phyloP scores from a whole-genome alignment of 768 basidiomycete species.

The Calocera viscosa region DNA sequence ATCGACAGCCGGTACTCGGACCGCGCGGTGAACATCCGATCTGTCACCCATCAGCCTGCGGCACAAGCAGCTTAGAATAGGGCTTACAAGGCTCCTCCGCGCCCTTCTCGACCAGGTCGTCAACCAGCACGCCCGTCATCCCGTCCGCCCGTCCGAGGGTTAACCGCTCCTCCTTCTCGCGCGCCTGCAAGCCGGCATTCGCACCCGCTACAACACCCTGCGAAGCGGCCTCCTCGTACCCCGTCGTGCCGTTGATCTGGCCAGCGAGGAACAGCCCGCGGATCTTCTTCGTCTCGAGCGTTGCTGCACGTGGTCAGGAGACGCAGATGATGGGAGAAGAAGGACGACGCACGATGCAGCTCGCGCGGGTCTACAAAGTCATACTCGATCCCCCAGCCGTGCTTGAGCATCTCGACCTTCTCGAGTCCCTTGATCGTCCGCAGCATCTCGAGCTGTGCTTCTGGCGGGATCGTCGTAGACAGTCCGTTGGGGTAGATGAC shows the following conservation, averaged over 20 bases:
- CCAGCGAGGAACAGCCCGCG: constrained; percentile 79
- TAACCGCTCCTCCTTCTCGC: constrained; percentile 39
- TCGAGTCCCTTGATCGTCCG: constrained; percentile 75
- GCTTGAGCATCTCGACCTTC: constrained; percentile 66
- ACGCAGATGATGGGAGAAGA: neutral
- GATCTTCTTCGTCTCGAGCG: constrained; percentile 76
- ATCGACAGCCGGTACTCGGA: constrained; percentile 84
- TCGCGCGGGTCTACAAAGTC: constrained; percentile 82
- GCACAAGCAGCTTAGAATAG: neutral
- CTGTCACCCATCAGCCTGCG: constrained; percentile 28
- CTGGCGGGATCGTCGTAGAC: constrained; percentile 77
- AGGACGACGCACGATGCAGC: constrained; percentile 41
- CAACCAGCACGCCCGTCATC: constrained; percentile 82
- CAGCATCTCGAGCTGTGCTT: constrained; percentile 71
- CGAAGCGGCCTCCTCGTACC: constrained; percentile 88
- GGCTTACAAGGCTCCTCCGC: constrained; percentile 78
- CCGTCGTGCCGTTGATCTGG: constrained; percentile 87
- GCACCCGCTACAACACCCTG: constrained; percentile 82
- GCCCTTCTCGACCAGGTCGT: constrained; percentile 78
- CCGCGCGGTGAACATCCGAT: constrained; percentile 87
- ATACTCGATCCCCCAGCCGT: constrained; percentile 89
- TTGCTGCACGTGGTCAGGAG: constrained; percentile 35
- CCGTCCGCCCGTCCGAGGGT: constrained; percentile 71
- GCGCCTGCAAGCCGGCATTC: constrained; percentile 67
- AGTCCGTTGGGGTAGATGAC: constrained; percentile 84